phyloP scores from a whole-genome alignment of 495 filamentous ascomycete genomes.

The Annulohypoxylon maeteangense region DNA sequence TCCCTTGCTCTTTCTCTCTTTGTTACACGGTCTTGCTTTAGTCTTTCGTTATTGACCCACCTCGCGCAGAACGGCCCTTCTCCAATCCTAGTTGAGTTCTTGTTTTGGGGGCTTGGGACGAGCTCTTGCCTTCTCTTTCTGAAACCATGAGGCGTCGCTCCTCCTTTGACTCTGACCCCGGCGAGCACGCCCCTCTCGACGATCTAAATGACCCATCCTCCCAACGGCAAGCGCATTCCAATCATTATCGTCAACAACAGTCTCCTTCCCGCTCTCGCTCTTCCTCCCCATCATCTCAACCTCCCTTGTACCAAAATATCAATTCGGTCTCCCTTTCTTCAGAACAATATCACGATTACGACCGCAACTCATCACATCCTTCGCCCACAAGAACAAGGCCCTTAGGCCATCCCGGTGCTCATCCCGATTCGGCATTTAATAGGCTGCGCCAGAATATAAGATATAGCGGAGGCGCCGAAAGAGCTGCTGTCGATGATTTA shows the following conservation, averaged over 20 bases:
- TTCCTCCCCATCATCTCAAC: constrained; percentile 35
- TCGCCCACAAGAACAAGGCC: constrained; percentile 40
- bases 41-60: constrained; percentile 12
- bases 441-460: constrained; percentile 52
- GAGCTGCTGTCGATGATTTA: constrained; percentile 27
- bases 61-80: constrained; percentile 4
- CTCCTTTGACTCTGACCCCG: constrained; percentile 50
- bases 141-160: constrained; percentile 44
- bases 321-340: constrained; percentile 19
- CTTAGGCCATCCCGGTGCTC: constrained; percentile 48
- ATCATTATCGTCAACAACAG: background rate
- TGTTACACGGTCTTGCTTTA: background rate
- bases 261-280: constrained; percentile 6
- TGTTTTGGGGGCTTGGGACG: constrained; percentile 11
- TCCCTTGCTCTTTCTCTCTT: constrained; percentile 1
- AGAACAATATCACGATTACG: constrained; percentile 27
- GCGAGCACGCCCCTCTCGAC: constrained; percentile 54
- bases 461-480: constrained; percentile 47
- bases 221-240: constrained; percentile 31
- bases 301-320: constrained; percentile 43
- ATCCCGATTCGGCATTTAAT: constrained; percentile 57
- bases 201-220: constrained; percentile 25
- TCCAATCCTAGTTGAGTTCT: constrained; percentile 2
- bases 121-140: constrained; percentile 10
- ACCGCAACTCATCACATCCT: constrained; percentile 16